phyloP scores from a whole-genome alignment of 352 stramenopile genomes.

The Thraustotheca clavata region DNA sequence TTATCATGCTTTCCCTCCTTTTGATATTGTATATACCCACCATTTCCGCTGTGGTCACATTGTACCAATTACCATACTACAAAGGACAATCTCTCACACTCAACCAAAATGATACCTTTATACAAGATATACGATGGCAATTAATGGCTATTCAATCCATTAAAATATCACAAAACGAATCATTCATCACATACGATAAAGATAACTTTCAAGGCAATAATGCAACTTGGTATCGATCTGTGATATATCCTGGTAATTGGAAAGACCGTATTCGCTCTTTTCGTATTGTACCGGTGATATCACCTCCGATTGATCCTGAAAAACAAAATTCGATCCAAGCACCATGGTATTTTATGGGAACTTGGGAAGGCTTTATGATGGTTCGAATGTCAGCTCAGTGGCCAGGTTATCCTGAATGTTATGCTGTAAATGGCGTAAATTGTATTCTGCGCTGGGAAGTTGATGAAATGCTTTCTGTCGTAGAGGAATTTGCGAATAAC shows the following conservation, averaged over 20 bases:
- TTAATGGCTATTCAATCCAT: too few relatives aligned
- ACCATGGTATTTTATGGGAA: not conserved
- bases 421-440: not conserved
- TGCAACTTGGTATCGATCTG: not conserved
- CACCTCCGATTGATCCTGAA: not conserved
- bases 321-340: not conserved
- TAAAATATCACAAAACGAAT: too few relatives aligned
- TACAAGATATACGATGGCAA: too few relatives aligned
- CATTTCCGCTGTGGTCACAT: too few relatives aligned
- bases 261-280: not conserved
- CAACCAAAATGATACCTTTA: too few relatives aligned
- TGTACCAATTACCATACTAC: too few relatives aligned
- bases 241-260: not conserved
- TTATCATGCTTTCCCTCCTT: too few relatives aligned
- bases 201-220: not conserved
- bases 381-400: not conserved
- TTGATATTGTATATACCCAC: too few relatives aligned
- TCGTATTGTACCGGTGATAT: not conserved
- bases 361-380: not conserved
- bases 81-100: too few relatives aligned
- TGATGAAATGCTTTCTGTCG: not conserved
- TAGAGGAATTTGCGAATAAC: too few relatives aligned
- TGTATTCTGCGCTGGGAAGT: not conserved
- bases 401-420: not conserved
- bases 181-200: not conserved